Conservation (phyloP, 1,284 basidiomycete species). For the Malassezia pachydermatis region DNA sequence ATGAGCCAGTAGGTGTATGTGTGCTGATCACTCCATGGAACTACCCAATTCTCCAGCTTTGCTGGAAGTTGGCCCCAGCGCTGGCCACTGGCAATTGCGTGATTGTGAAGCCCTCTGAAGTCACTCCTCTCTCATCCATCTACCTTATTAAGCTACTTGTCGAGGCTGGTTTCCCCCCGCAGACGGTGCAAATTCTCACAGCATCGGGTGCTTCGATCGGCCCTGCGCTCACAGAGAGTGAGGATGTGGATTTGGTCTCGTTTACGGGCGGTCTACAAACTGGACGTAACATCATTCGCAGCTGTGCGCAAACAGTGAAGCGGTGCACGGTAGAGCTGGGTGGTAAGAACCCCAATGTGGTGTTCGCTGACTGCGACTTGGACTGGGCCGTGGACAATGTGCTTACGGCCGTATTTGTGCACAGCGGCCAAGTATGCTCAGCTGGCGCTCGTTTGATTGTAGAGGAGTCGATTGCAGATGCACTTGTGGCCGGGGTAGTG, state of each 20-base stretch:
- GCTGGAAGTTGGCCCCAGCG: slow-evolving; percentile 47
- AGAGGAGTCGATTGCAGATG: slow-evolving; percentile 44
- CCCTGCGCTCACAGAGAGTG: slow-evolving; percentile 32
- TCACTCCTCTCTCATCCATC: slow-evolving; percentile 45
- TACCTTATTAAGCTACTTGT: slow-evolving; percentile 39
- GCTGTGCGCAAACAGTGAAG: slow-evolving; percentile 40
- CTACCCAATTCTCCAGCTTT: slow-evolving; percentile 45
- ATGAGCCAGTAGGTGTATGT: slow-evolving; percentile 45
- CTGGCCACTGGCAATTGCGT: slow-evolving; percentile 43
- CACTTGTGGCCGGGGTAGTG: slow-evolving; percentile 40
- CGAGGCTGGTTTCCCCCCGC: slow-evolving; percentile 40
- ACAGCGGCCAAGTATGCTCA: slow-evolving; percentile 48
- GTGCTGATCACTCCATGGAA: slow-evolving; percentile 48
- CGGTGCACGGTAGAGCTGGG: slow-evolving; percentile 46
- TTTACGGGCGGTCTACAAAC: slow-evolving; percentile 47
- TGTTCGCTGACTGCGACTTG: slow-evolving; percentile 44
- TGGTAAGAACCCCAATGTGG: slow-evolving; percentile 47
- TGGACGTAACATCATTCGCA: slow-evolving; percentile 36
- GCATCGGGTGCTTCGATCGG: slow-evolving; percentile 41
- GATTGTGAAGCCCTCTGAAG: slow-evolving; percentile 48
- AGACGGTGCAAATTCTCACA: slow-evolving; percentile 40
- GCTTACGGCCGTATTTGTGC: slow-evolving; percentile 42
- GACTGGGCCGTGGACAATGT: slow-evolving; percentile 45
- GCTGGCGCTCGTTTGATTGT: slow-evolving; percentile 44
- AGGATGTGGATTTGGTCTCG: slow-evolving; percentile 44